Base-by-base conservation (phyloP, 1,284 basidiomycete genomes). In the Microbotryum intermedium region DNA sequence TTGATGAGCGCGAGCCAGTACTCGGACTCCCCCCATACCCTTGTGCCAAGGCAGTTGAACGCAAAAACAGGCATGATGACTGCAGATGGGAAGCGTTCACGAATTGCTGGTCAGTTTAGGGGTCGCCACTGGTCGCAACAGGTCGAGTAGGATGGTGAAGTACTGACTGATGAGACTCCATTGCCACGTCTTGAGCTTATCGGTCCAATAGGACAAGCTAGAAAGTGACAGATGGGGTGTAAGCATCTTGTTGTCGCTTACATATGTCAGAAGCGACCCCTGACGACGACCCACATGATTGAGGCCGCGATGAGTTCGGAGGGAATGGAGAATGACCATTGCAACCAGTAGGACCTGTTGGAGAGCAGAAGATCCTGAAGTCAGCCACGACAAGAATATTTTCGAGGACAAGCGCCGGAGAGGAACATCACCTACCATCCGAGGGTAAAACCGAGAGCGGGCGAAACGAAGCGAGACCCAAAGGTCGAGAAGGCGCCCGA, bases 41-140 rank as follows among this genome's bases (percentile, higher is more conserved):
- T 28, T 5, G 29, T 53, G 18, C 50, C 34, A 28, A 65, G 44
- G 23, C 62, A 42, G 44, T 65, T 58, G 30, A 65, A 50, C 3
- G 39, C 42, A 47, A 65, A 65, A 20, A 65, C 64, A 1, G 63
- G 64, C 8, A 65, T 45, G 26, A 65, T 55, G 55, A 65, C 34
- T 39, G 34, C 18, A 16, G 34, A 16, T 16, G 34, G 18, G 34
- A n/a, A n/a, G n/a, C n/a, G n/a, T n/a, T n/a, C n/a, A n/a, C 34
- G 34, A 16, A 16, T 39, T 39, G 34, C 13, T 2, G 11, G 34
- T 39, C 34, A 39, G 34, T 11, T 16, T 16, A 39, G 34, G 34
- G 16, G 2, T 16, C 34, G 18, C 34, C 34, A 6, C 34, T 6
- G 34, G 34, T 39, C 34, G 34, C n/a, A n/a, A 39, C 34, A 39